Evolutionary conservation across 331 rosid species (phyloP), one percentile per base, ranked within the genome.

Genomic region (Erythrophleum ivorense): DNA sequence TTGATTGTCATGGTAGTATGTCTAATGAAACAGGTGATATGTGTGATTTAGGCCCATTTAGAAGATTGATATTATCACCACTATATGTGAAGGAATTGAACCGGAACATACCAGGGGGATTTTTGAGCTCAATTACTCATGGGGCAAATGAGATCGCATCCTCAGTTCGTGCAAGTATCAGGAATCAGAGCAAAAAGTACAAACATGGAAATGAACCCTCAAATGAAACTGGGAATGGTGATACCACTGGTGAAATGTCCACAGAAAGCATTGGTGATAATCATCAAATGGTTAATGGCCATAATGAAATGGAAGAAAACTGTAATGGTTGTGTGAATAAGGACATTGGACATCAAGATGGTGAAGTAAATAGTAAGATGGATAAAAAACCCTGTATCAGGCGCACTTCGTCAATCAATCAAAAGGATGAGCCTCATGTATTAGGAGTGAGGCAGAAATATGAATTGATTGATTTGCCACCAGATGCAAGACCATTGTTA

Each of bases 71-170:
- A 86, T 78, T 96, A 52, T 91, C 99, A 45, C 99, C 99, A 6
- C 82, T 94, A 18, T 81, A 90, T 80, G 97, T 96, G 71, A 96
- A 88, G 87, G 93, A 92, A 85, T 80, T 90, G 72, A 83, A 85
- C 73, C 12, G 85, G 87, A 84, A 82, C 79, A 70, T 86, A 21
- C 58, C 97, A 7, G 96, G 88, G 69, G 92, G 94, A 10, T 84
- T 96, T 86, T 87, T 96, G 89, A 96, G 97, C 89, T 74, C 99
- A 77, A 90, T 96, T 75, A 96, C 99, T 67, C 95, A 94, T 76
- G 99, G 99, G 59, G 99, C 99, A 62, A 95, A 92, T 91, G 99
- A 94, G 89, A 87, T 96, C 85, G 99, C 99, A 49, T 96, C 95
- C 78, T 80, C 98, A 15, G 94, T 96, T 34, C 95, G 98, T 76